phyloP scores from a whole-genome alignment of 805 yeast species.

The Candida methanosorbosa region DNA sequence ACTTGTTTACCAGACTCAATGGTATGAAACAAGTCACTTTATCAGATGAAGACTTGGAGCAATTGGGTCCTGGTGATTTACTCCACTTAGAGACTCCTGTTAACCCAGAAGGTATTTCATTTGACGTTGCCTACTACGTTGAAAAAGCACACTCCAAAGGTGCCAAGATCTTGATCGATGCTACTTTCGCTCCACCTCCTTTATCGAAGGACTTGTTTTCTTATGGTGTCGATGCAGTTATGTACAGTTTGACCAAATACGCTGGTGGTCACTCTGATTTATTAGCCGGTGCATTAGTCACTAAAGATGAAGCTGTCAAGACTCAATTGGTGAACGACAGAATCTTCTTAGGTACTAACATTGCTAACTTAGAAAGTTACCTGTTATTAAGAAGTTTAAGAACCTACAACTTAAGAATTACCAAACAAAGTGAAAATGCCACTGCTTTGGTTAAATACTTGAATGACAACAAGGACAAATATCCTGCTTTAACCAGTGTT shows the following conservation, averaged over 20 bases:
- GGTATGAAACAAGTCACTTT: conserved; percentile 43
- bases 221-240: conserved; percentile 79
- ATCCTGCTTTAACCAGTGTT: conserved; percentile 41
- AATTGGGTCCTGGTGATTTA: conserved; percentile 53
- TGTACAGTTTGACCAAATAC: conserved; percentile 91
- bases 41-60: conserved; percentile 38
- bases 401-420: conserved; percentile 67
- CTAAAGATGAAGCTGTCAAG: conserved; percentile 43
- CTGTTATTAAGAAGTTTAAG: conserved; percentile 71
- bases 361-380: conserved; percentile 70
- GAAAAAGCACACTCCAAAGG: conserved; percentile 69
- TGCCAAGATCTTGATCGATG: conserved; percentile 64
- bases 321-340: conserved; percentile 51
- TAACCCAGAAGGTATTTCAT: conserved; percentile 69
- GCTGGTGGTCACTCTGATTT: conserved; percentile 95
- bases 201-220: conserved; percentile 63
- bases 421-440: conserved; percentile 57
- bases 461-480: conserved; percentile 36
- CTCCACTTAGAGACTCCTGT: conserved; percentile 84
- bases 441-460: conserved; percentile 52
- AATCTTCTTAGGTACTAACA: conserved; percentile 65
- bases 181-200: conserved; percentile 95
- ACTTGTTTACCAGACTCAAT: conserved; percentile 50
- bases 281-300: conserved; percentile 70
- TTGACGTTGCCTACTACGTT: conserved; percentile 56